A percentile compares a stretch with the other conserved stretches of the same genome.
Conservation (phyloP, 495 filamentous ascomycete species). For the Neurospora sp. region DNA sequence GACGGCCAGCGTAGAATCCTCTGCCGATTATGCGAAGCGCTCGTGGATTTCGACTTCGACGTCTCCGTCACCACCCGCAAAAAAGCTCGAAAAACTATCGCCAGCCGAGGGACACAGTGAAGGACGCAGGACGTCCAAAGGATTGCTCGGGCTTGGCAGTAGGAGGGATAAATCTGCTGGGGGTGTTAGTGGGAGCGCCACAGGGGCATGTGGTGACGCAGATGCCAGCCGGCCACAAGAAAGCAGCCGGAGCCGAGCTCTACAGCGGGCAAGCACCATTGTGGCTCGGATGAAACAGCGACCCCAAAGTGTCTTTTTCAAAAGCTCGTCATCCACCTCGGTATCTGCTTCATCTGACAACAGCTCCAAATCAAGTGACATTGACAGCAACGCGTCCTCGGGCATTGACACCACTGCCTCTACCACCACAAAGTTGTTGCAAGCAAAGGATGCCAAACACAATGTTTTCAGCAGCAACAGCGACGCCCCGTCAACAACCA, state of each 20-base stretch:
- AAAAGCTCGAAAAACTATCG: constrained; percentile 17
- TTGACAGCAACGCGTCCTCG: constrained; percentile 8
- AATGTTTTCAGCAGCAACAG: constrained; percentile 13
- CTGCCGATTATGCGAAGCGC: constrained; percentile 55
- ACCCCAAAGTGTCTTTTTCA: constrained; percentile 27
- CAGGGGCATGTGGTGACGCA: constrained; percentile 16
- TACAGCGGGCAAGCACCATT: constrained; percentile 27
- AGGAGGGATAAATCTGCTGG: constrained; percentile 19
- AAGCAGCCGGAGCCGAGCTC: constrained; percentile 16
- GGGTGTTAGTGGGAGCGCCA: constrained; percentile 20
- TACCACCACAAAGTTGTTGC: constrained; percentile 1
- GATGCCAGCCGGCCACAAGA: constrained; percentile 18
- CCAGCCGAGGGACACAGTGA: constrained; percentile 1
- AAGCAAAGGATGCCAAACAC: constrained; percentile 1
- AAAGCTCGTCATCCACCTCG: constrained; percentile 15
- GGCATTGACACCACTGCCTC: constrained; percentile 1
- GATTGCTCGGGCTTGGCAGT: constrained; percentile 12
- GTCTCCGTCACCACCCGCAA: constrained; percentile 46
- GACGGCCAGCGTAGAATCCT: constrained; percentile 40
- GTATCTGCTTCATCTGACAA: constrained; percentile 17
- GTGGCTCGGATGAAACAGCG: constrained; percentile 33
- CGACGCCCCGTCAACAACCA: constrained; percentile 31
- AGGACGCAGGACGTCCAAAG: background rate
- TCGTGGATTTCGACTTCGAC: constrained; percentile 56
- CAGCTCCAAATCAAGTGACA: constrained; percentile 12